phyloP scores from a whole-genome alignment of 768 basidiomycete genomes.

The Tricholoma terreum region DNA sequence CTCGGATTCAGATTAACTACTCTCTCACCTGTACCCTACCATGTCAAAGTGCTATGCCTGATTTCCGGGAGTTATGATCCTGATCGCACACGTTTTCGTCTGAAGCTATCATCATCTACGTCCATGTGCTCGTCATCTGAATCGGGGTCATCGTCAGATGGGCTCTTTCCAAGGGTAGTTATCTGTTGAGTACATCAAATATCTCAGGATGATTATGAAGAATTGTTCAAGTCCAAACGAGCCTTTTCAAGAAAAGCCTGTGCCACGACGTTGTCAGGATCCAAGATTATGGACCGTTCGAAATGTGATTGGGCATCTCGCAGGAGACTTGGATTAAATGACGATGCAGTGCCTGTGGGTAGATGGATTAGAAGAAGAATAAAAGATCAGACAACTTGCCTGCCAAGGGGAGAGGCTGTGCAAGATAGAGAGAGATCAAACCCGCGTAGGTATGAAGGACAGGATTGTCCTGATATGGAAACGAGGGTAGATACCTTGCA shows the following conservation, averaged over 20 bases:
- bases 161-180: slow-evolving; percentile 3
- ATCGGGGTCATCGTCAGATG: slow-evolving; percentile 18
- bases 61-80: not conserved
- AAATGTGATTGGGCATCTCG: slow-evolving; percentile 63
- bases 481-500: slow-evolving; percentile 77
- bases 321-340: slow-evolving; percentile 34
- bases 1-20: slow-evolving; percentile 63
- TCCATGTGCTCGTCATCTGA: slow-evolving; percentile 36
- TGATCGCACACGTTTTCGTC: slow-evolving; percentile 35
- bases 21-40: not conserved
- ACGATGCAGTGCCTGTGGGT: slow-evolving; percentile 4
- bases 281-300: slow-evolving; percentile 57
- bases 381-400: slow-evolving; percentile 8
- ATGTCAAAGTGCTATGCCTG: not conserved
- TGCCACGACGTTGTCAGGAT: slow-evolving; percentile 54
- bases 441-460: slow-evolving; percentile 83
- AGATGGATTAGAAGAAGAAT: slow-evolving; percentile 1
- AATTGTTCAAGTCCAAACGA: not conserved
- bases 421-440: slow-evolving; percentile 62
- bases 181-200: slow-evolving; percentile 9
- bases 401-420: slow-evolving; percentile 33
- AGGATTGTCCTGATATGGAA: slow-evolving; percentile 83
- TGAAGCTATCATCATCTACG: slow-evolving; percentile 19
- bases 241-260: slow-evolving; percentile 55
- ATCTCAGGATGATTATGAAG: not conserved